A percentile compares a stretch with the other conserved stretches of the same genome.
Conservation (phyloP, 2,329 filamentous ascomycete genomes). For the Epichloe sibirici region DNA sequence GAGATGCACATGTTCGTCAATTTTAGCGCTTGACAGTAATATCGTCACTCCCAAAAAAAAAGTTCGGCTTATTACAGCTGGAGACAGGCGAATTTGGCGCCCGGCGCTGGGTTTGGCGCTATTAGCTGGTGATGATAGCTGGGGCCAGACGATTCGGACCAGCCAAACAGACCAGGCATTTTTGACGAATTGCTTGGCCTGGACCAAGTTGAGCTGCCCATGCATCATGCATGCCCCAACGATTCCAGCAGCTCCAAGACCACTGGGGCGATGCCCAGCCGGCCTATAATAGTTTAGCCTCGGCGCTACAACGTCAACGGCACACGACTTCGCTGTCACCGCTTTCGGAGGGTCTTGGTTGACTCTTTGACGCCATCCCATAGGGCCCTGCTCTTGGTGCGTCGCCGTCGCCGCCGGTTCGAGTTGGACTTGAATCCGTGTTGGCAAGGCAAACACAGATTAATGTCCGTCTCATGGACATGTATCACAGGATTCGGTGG, state of each 20-base stretch:
- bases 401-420: not conserved
- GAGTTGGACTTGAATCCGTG: too few relatives aligned
- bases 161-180: not conserved
- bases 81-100: not conserved
- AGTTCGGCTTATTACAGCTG: not conserved
- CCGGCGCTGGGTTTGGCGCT: not conserved
- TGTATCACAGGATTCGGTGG: too few relatives aligned
- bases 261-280: not conserved
- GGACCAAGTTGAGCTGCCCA: not conserved
- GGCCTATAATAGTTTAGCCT: not conserved
- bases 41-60: not conserved
- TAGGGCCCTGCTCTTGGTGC: not conserved
- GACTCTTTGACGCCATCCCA: not conserved
- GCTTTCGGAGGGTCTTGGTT: slow-evolving; percentile 3
- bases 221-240: not conserved
- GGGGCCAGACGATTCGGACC: not conserved
- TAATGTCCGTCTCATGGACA: too few relatives aligned
- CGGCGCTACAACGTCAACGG: slow-evolving; percentile 5
- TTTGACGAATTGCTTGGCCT: not conserved
- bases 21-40: not conserved
- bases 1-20: not conserved
- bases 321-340: not conserved
- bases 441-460: too few relatives aligned
- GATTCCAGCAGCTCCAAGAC: not conserved
- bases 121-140: too few relatives aligned